Conservation (phyloP, 345 rosid species). For the Pelargonium nanum region DNA sequence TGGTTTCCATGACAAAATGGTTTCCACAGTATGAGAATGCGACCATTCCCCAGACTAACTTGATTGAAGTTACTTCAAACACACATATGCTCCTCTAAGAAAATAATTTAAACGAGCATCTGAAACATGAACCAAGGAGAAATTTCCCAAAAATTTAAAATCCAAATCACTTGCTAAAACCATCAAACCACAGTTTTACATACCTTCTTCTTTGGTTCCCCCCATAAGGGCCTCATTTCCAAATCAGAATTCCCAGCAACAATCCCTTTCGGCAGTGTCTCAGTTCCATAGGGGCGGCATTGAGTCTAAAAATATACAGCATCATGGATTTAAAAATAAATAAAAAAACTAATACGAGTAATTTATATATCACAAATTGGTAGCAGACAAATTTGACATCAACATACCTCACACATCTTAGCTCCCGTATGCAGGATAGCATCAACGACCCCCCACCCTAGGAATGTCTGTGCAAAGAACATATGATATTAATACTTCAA, state of each 20-base stretch:
- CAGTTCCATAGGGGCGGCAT: constrained; percentile 30
- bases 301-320: constrained; percentile 23
- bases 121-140: neutral
- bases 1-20: neutral
- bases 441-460: neutral
- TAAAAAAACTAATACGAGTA: neutral
- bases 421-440: neutral
- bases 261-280: constrained; percentile 57
- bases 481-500: too few species aligned
- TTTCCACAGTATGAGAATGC: neutral
- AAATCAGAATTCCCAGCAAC: constrained; percentile 53
- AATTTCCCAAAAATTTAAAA: neutral
- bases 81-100: too few species aligned
- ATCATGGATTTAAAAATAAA: neutral
- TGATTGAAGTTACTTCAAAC: too few species aligned
- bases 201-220: constrained; percentile 30
- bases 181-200: neutral
- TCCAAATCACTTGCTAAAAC: neutral
- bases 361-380: neutral
- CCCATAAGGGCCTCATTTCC: constrained; percentile 61
- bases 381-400: neutral
- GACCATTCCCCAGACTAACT: too few species aligned
- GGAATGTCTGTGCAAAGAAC: neutral
- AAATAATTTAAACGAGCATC: too few species aligned
- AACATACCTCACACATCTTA: neutral